Evolutionary conservation across 1,139 yeast species (phyloP).

Genomic region (Protomyces inundatus): DNA sequence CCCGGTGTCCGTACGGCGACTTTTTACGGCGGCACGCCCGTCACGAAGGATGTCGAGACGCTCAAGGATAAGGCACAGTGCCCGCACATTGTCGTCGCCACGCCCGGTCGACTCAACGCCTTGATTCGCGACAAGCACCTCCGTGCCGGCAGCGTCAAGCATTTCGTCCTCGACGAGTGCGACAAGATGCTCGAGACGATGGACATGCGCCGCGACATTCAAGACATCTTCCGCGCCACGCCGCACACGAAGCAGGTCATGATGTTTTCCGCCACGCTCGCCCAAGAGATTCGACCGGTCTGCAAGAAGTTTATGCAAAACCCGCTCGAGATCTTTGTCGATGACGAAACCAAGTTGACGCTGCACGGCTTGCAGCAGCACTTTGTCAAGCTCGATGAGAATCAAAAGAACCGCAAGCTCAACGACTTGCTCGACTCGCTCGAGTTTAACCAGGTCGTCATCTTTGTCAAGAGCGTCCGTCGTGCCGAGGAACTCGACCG

Average conservation of each 20-base stretch:
- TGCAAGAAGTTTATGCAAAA: slow-evolving; percentile 98
- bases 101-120: slow-evolving; percentile 97
- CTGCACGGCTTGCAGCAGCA: slow-evolving; percentile 97
- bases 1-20: slow-evolving; percentile 97
- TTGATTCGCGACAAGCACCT: slow-evolving; percentile 85
- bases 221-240: slow-evolving; percentile 94
- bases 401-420: slow-evolving; percentile 88
- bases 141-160: slow-evolving; percentile 83
- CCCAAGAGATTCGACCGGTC: slow-evolving; percentile 91
- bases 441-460: slow-evolving; percentile 97
- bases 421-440: slow-evolving; percentile 88
- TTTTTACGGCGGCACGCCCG: slow-evolving; percentile 93
- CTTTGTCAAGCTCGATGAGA: slow-evolving; percentile 81
- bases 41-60: slow-evolving; percentile 77
- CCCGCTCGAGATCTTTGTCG: slow-evolving; percentile 95
- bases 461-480: slow-evolving; percentile 84
- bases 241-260: slow-evolving; percentile 98
- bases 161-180: slow-evolving; percentile 96
- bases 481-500: slow-evolving; percentile 91
- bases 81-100: slow-evolving; percentile 95
- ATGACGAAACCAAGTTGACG: slow-evolving; percentile 95
- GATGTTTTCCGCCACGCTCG: slow-evolving; percentile 97
- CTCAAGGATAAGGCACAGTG: slow-evolving; percentile 89
- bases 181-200: slow-evolving; percentile 80
- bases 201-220: slow-evolving; percentile 98